Evolutionary conservation across 306 rosid species (phyloP).

Genomic region (Rosa persica): DNA sequence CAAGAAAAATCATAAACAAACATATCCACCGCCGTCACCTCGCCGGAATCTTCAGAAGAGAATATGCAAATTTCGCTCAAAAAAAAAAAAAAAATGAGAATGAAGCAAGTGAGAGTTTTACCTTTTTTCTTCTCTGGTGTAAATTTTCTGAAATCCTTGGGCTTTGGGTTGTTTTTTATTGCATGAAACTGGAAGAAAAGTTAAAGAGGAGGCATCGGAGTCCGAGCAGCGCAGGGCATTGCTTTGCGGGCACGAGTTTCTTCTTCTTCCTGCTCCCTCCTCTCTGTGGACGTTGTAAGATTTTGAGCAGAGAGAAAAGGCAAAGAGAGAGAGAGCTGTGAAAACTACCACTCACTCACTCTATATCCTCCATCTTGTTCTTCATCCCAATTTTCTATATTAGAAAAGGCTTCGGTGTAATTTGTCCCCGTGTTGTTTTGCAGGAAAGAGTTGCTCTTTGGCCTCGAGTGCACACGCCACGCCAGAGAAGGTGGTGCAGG

Average conservation of each 20-base stretch:
- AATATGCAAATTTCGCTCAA: neutral
- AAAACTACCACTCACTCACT: slow-evolving; percentile 6
- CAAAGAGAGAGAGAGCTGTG: neutral
- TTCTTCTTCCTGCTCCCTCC: slow-evolving; percentile 28
- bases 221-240: slow-evolving; percentile 53
- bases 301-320: slow-evolving; percentile 20
- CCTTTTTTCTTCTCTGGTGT: neutral
- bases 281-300: slow-evolving; percentile 23
- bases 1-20: neutral
- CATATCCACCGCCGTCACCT: slow-evolving; percentile 3
- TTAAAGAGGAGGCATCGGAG: slow-evolving; percentile 31
- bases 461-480: slow-evolving; percentile 9
- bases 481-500: slow-evolving; percentile 8
- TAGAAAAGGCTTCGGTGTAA: slow-evolving; percentile 39
- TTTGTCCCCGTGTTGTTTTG: slow-evolving; percentile 30
- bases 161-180: neutral
- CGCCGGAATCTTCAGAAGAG: neutral
- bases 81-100: neutral
- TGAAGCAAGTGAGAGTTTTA: neutral
- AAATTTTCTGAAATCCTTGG: neutral
- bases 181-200: slow-evolving; percentile 28
- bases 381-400: neutral
- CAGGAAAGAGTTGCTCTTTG: neutral
- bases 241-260: slow-evolving; percentile 58
- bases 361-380: slow-evolving; percentile 25